Evolutionary conservation across 2,329 filamentous ascomycete species (phyloP).

Genomic region (Exophiala aquamarina): DNA sequence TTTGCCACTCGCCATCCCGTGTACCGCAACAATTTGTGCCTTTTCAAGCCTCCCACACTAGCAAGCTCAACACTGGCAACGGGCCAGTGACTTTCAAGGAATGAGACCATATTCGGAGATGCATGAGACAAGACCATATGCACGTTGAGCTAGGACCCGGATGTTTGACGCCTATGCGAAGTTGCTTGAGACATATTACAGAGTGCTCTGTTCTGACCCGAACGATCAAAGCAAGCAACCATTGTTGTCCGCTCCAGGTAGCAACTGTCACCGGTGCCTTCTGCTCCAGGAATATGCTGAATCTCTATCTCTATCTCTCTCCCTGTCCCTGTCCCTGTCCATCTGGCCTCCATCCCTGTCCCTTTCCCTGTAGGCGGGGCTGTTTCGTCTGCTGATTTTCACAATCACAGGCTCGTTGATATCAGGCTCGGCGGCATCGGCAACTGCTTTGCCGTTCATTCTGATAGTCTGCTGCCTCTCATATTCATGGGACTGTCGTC

Average conservation of each 20-base stretch:
- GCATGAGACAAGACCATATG: too few species aligned
- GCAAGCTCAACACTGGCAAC: too few species aligned
- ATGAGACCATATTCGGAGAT: too few species aligned
- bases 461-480: constrained; percentile 48
- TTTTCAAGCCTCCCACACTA: too few species aligned
- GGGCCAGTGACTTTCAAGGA: too few species aligned
- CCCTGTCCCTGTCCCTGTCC: neutral
- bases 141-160: too few species aligned
- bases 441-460: constrained; percentile 33
- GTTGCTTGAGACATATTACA: too few species aligned
- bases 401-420: constrained; percentile 28
- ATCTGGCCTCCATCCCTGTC: neutral
- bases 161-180: too few species aligned
- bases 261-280: neutral
- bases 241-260: neutral
- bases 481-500: constrained; percentile 47
- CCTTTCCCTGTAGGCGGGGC: constrained; percentile 2
- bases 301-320: neutral
- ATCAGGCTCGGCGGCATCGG: constrained; percentile 22
- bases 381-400: constrained; percentile 17
- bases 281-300: neutral
- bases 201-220: too few species aligned
- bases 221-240: too few species aligned
- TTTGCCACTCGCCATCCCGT: too few species aligned
- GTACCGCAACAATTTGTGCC: too few species aligned